These are phyloP conservation scores for Lactifluus echinatus DNA, from an alignment of 768 basidiomycete genomes.

Conservation along the genomic window DNA sequence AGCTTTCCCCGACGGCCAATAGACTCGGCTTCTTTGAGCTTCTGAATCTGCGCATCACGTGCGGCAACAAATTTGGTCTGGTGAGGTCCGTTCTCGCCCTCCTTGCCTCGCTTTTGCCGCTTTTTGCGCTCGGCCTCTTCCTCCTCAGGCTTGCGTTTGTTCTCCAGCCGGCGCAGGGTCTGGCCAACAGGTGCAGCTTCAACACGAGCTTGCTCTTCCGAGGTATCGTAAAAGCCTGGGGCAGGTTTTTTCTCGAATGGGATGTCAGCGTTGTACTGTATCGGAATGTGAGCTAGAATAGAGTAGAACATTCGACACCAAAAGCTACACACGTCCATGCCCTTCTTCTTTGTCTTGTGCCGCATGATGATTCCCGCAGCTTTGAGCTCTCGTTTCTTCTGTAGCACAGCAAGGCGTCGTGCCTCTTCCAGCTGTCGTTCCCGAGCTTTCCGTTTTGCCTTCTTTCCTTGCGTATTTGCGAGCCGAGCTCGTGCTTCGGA, in stretches of 20 bases:
- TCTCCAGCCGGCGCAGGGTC: conserved; percentile 83
- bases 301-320: not conserved
- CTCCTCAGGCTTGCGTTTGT: conserved; percentile 89
- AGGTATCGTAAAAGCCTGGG: conserved; percentile 93
- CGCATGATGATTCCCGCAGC: conserved; percentile 98
- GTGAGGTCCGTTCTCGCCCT: conserved; percentile 48
- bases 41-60: conserved; percentile 95
- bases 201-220: conserved; percentile 83
- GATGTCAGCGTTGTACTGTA: conserved; percentile 93
- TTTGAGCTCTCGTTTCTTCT: conserved; percentile 96
- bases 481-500: conserved; percentile 97
- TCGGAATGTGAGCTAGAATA: conserved; percentile 11
- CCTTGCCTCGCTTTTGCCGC: conserved; percentile 72
- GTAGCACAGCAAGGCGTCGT: conserved; percentile 83
- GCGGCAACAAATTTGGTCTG: conserved; percentile 96
- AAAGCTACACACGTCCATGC: conserved; percentile 76
- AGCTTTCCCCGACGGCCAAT: conserved; percentile 84
- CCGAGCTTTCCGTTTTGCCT: conserved; percentile 96
- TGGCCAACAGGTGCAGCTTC: conserved; percentile 88
- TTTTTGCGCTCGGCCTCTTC: conserved; percentile 93
- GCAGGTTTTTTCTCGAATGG: conserved; percentile 97
- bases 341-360: conserved; percentile 89
- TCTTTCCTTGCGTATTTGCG: conserved; percentile 98
- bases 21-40: conserved; percentile 94
- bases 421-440: conserved; percentile 98